Percentiles rank a stretch among this genome's conserved stretches.
Conservation (phyloP, 306 rosid species). For the Vicia villosa region DNA sequence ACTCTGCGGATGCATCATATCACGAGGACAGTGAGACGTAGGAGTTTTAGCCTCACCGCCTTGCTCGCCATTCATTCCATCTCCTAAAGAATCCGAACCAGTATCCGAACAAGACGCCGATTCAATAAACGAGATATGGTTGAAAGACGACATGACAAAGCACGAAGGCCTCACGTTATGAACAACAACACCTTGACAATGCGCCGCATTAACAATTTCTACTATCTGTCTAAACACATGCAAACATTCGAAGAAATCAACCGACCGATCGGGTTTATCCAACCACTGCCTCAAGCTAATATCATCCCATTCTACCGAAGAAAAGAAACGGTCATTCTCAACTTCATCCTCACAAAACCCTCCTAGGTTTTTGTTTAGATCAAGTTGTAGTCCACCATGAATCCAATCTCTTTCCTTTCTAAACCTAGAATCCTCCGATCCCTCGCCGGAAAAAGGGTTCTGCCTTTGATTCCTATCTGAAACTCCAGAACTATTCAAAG, state of each 20-base stretch:
- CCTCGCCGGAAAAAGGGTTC: conserved; percentile 51
- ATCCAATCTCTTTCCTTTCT: conserved; percentile 55
- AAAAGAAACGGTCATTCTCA: conserved; percentile 50
- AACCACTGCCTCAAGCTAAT: conserved; percentile 95
- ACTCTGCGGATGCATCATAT: conserved; percentile 48
- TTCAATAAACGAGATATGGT: conserved; percentile 87
- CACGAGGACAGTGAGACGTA: conserved; percentile 47
- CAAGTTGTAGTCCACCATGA: conserved; percentile 51
- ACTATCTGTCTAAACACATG: conserved; percentile 89
- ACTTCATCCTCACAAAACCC: conserved; percentile 65
- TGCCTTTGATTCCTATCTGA: conserved; percentile 59
- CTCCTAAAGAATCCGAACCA: conserved; percentile 80
- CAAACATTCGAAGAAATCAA: conserved; percentile 74
- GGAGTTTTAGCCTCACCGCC: conserved; percentile 51
- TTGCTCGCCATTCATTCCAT: conserved; percentile 55
- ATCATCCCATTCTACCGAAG: conserved; percentile 72
- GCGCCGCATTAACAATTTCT: conserved; percentile 75
- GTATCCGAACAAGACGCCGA: conserved; percentile 94
- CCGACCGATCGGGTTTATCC: conserved; percentile 73
- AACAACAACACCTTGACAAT: conserved; percentile 89
- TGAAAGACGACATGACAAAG: conserved; percentile 93
- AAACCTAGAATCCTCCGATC: conserved; percentile 51
- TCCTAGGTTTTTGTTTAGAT: conserved; percentile 46
- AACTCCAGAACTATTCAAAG: conserved; percentile 61
- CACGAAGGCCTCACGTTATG: conserved; percentile 96